These are phyloP conservation scores for Triticum urartu DNA, from an alignment of 176 grass and related monocot species.

Conservation along the genomic window DNA sequence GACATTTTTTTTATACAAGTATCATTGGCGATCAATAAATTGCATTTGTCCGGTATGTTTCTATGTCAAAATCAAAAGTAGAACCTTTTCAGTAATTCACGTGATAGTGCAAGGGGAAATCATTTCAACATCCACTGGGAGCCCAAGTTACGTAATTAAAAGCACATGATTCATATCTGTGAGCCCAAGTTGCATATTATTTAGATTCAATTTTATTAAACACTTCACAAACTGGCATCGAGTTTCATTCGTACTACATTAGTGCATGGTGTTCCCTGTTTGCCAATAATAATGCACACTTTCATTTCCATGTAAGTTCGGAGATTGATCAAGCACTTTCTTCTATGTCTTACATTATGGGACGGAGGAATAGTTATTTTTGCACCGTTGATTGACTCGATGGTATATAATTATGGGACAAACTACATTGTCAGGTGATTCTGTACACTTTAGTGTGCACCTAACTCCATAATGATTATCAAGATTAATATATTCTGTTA, in stretches of 20 bases:
- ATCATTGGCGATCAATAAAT: neutral
- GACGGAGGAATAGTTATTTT: neutral
- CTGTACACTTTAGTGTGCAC: neutral
- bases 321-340: neutral
- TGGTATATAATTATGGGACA: neutral
- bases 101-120: neutral
- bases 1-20: neutral
- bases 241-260: neutral
- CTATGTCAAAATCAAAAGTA: constrained; percentile 3
- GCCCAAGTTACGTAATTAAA: neutral
- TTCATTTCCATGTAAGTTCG: neutral
- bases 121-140: neutral
- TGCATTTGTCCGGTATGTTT: neutral
- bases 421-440: neutral
- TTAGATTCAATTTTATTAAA: neutral
- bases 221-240: neutral
- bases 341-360: neutral
- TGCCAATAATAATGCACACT: neutral
- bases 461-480: neutral
- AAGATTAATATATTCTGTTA: neutral
- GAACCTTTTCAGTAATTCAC: neutral
- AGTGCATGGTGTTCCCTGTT: neutral
- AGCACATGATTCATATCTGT: neutral
- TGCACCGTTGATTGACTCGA: neutral
- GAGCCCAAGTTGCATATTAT: neutral